These are phyloP conservation scores for Zygoascus tannicola DNA, from an alignment of 805 yeast genomes.

Conservation along the genomic window DNA sequence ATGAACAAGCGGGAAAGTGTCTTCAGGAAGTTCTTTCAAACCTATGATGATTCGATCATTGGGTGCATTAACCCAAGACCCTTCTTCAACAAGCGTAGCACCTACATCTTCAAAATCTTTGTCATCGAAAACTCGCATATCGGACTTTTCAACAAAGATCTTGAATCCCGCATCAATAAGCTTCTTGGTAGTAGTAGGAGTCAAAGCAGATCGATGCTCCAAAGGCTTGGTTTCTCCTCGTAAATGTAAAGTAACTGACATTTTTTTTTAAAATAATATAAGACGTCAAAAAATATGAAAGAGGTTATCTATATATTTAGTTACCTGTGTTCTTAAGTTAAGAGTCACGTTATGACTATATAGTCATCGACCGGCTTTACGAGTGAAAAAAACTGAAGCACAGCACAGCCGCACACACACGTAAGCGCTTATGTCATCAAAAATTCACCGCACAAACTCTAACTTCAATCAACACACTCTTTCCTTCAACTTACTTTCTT, in stretches of 20 bases:
- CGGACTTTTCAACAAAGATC: constrained; percentile 78
- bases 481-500: background rate
- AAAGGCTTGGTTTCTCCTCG: constrained; percentile 96
- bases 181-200: constrained; percentile 82
- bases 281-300: no score
- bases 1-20: constrained; percentile 82
- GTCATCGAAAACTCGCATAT: constrained; percentile 69
- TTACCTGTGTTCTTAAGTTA: no score
- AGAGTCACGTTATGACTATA: no score
- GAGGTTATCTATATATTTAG: no score
- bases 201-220: constrained; percentile 94
- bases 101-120: constrained; percentile 73
- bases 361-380: no score
- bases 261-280: no score
- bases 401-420: no score
- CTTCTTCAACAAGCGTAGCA: constrained; percentile 80
- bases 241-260: constrained; percentile 59
- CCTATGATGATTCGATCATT: constrained; percentile 83
- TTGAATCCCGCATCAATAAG: constrained; percentile 81
- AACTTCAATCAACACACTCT: no score
- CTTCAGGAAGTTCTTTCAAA: constrained; percentile 91
- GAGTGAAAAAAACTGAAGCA: no score
- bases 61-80: constrained; percentile 91
- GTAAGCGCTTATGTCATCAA: no score
- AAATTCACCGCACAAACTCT: no score